Conservation (phyloP, 441 rosid genomes). For the Mallotus repandus region DNA sequence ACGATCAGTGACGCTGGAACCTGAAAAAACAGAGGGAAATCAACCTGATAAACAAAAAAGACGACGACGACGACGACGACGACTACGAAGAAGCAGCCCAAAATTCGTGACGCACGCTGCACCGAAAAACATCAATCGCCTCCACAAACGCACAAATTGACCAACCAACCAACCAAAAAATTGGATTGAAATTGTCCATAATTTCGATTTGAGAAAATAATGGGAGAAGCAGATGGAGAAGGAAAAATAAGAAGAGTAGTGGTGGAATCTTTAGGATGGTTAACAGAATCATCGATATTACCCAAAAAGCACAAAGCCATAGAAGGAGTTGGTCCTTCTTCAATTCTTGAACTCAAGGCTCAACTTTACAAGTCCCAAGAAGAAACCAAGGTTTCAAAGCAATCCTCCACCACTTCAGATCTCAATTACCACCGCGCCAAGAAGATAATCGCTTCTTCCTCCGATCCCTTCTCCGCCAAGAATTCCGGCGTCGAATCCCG, state of each 20-base stretch:
- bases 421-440: conserved; percentile 78
- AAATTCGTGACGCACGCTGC: too few species aligned
- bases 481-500: conserved; percentile 89
- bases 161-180: too few species aligned
- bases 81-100: too few species aligned
- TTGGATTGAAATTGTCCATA: too few species aligned
- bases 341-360: conserved; percentile 88
- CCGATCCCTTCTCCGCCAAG: conserved; percentile 51
- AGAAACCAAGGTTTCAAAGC: conserved; percentile 67
- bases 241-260: conserved; percentile 59
- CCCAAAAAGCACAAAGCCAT: conserved; percentile 87
- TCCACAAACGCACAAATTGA: too few species aligned
- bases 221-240: conserved; percentile 56
- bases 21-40: too few species aligned
- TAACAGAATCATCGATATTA: conserved; percentile 84
- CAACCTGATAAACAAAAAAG: too few species aligned
- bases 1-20: too few species aligned
- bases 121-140: too few species aligned
- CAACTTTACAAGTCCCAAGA: conserved; percentile 85
- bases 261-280: conserved; percentile 92
- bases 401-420: conserved; percentile 42
- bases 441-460: conserved; percentile 39
- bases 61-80: too few species aligned
- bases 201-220: neutral
- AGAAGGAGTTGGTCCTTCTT: conserved; percentile 85